Base-by-base conservation (phyloP, 352 stramenopile genomes). In the Pythium apleroticum region DNA sequence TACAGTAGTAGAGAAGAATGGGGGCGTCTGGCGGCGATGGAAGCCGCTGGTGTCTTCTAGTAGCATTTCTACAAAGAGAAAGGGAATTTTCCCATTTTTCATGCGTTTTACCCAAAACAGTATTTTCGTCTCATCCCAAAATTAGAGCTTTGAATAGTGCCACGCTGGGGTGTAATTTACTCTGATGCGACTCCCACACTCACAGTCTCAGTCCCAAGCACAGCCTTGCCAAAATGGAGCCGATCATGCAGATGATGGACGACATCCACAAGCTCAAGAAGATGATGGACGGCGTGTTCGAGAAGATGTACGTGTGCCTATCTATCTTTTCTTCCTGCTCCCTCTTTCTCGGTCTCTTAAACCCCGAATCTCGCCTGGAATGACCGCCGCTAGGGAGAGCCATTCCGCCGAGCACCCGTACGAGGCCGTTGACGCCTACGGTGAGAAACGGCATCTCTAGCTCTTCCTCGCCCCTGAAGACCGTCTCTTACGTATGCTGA, bases 241-340 rank as follows among this genome's bases (percentile, higher is more conserved):
- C 90, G 75, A 93, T 94, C 69, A 90, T 93, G 87, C 87, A 93
- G 69, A 93, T 95, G 84, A 87, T 94, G 77, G 87, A 95, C 72
- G 87, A 95, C 66, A 95, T 95, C 56, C 87, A 95, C 75, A 93
- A 93, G 83, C 85, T 95, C 74, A 92, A 93, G 79, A 95, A 95
- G 82, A 87, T 95, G 78, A 93, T 95, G 80, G 85, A 95, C 76
- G 73, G 67, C 52, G 81, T 93, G 9, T 95, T 95, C 48, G 84
- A 93, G 37, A 91, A 90, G 62, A 91, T 95, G 86, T 95, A 66
- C 43, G 71, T 69, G 17, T 55, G 55, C n/a, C 0, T 20, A n/a
- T 48, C 28, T 45, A 39, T 53, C 22, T 57, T 24, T 28, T 11
- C 10, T 58, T n/a, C 17, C 4, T 15, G 12, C 15, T 59, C 11